Base-by-base conservation (phyloP, 2,329 filamentous ascomycete species). In the Talaromyces verruculosus region DNA sequence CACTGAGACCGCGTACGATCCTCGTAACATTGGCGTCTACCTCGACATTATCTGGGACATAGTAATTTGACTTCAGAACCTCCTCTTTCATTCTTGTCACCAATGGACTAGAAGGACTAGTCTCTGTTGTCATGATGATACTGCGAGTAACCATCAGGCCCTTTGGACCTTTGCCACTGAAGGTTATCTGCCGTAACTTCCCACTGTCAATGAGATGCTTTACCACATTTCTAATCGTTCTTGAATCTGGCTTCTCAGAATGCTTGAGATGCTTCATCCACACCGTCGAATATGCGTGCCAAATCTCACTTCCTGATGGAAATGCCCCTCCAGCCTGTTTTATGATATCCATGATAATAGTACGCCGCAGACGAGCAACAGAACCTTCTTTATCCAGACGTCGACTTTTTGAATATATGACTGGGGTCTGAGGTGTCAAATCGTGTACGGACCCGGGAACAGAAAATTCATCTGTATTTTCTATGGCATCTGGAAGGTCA, bases 261-360 rank as follows among this genome's bases (percentile, higher is more conserved):
- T 79, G 73, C 15, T 80, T 81, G 8, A 75, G 70, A 43, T 61
- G 47, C 67, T 78, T 81, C 61, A 81, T 76, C 85, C 86, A 89
- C 17, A 81, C 75, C 2, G 81, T 81, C 15, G 79, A 76, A 68
- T 87, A 87, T 8, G 86, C 83, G 68, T 82, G 79, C 73, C 80
- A 82, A n/a, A 88, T 79, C 68, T 87, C 85, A 53, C 78, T 78
- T 28, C 84, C 81, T 43, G 83, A 80, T 2, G 86, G 85, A 63
- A 84, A 87, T 2, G 84, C 82, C 7, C 87, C 87, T 55, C 80
- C 80, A 64, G 83, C 84, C 59, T 81, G 79, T 53, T 84, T 77
- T 13, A 88, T 71, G 45, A 88, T 82, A 30, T 86, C 80, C 71
- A 85, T 74, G 3, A 88, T 76, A 35, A 88, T 83, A 19, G 81